Percentiles rank a stretch among this genome's conserved stretches.
These are phyloP conservation scores for Beauveria sp. DNA, from an alignment of 2,329 filamentous ascomycete genomes.

Conservation along the genomic window DNA sequence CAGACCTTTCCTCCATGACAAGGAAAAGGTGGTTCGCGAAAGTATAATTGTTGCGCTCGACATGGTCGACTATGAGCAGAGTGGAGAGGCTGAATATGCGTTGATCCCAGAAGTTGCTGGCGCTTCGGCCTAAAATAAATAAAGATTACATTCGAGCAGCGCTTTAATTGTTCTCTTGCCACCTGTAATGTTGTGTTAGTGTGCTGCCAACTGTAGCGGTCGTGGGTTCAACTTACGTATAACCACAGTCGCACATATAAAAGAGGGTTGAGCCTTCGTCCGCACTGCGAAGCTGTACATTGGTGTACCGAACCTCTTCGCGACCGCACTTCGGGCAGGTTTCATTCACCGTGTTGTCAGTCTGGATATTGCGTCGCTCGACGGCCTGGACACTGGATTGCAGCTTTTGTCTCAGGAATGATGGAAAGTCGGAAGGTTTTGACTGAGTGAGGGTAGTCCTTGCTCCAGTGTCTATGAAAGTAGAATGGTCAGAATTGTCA, in stretches of 20 bases:
- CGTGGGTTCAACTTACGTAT: slow-evolving; percentile 53
- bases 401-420: slow-evolving; percentile 75
- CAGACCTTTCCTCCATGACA: slow-evolving; percentile 77
- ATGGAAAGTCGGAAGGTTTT: slow-evolving; percentile 88
- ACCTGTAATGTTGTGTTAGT: slow-evolving; percentile 23
- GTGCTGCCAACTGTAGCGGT: background rate
- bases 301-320: slow-evolving; percentile 76
- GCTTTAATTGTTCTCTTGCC: slow-evolving; percentile 55
- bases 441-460: slow-evolving; percentile 74
- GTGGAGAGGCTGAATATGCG: slow-evolving; percentile 83
- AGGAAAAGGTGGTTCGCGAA: slow-evolving; percentile 88
- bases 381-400: slow-evolving; percentile 77
- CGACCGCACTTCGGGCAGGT: slow-evolving; percentile 75
- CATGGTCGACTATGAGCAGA: slow-evolving; percentile 96
- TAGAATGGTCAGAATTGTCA: slow-evolving; percentile 9
- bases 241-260: slow-evolving; percentile 78
- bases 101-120: slow-evolving; percentile 62
- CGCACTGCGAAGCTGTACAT: slow-evolving; percentile 79
- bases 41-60: slow-evolving; percentile 93
- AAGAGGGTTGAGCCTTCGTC: slow-evolving; percentile 94
- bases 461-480: slow-evolving; percentile 56
- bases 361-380: slow-evolving; percentile 68
- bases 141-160: background rate
- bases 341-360: slow-evolving; percentile 58
- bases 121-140: slow-evolving; percentile 28